These are phyloP conservation scores for Xylariaceae sp. DNA, from an alignment of 2,329 filamentous ascomycete species.

Conservation along the genomic window DNA sequence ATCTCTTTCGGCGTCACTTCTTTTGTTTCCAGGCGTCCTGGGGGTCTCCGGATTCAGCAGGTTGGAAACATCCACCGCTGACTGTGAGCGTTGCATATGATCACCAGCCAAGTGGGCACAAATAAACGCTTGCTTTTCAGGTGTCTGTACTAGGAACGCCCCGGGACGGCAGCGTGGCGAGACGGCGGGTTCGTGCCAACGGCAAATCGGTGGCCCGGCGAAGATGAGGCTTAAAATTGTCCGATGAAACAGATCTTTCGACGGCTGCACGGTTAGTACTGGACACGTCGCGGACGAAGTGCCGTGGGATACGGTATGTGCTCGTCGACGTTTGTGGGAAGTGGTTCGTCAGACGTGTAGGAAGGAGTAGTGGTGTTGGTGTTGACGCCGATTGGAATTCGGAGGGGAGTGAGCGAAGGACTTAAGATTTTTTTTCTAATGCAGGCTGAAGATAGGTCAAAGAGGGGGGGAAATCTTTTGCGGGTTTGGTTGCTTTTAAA, in stretches of 20 bases:
- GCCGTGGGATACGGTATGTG: not conserved
- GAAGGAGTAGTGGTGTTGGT: not conserved
- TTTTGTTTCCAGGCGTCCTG: conserved; percentile 32
- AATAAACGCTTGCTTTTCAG: not conserved
- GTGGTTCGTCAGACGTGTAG: conserved; percentile 3
- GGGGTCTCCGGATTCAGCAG: conserved; percentile 61
- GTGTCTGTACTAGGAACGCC: not conserved
- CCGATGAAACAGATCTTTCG: not conserved
- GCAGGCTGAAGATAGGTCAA: conserved; percentile 30
- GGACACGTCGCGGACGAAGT: not conserved
- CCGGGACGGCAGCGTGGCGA: not conserved
- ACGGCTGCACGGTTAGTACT: not conserved
- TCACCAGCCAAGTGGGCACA: conserved; percentile 38
- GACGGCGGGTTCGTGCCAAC: not conserved
- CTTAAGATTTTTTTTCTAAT: conserved; percentile 13
- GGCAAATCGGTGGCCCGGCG: not conserved
- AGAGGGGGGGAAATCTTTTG: conserved; percentile 30
- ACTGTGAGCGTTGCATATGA: conserved; percentile 73
- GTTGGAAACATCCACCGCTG: conserved; percentile 71
- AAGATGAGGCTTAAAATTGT: not conserved
- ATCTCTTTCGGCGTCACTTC: conserved; percentile 35
- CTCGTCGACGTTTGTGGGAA: too few species aligned
- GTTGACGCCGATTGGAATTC: conserved; percentile 8
- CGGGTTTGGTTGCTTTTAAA: conserved; percentile 36
- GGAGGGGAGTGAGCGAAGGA: conserved; percentile 7